Evolutionary conservation across 2,329 filamentous ascomycete species (phyloP).

Genomic region (Diplodia intermedia): DNA sequence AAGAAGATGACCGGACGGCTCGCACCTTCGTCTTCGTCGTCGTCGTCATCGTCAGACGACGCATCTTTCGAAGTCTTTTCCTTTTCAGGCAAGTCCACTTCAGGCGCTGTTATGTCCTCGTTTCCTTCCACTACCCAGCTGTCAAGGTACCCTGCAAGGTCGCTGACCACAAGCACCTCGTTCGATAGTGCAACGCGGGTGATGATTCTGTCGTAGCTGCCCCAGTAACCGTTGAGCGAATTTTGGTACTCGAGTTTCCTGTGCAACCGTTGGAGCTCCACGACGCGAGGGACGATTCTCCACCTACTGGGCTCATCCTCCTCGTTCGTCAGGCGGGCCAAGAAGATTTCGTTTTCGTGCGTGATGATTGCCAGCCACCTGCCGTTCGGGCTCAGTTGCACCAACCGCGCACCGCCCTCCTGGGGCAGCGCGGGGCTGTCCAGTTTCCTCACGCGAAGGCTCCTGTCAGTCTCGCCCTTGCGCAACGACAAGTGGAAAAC

Average conservation of each 20-base stretch:
- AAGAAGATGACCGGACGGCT: conserved; percentile 58
- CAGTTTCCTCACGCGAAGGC: conserved; percentile 74
- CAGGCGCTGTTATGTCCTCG: conserved; percentile 56
- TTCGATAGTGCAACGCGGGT: conserved; percentile 78
- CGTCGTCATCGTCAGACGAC: conserved; percentile 43
- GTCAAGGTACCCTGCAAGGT: conserved; percentile 85
- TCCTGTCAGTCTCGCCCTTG: conserved; percentile 60
- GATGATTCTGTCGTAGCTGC: conserved; percentile 78
- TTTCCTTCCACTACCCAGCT: conserved; percentile 76
- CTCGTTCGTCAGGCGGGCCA: conserved; percentile 57
- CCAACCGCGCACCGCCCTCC: conserved; percentile 66
- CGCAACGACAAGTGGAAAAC: conserved; percentile 71
- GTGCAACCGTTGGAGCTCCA: conserved; percentile 50
- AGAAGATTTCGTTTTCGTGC: conserved; percentile 53
- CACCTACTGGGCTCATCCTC: conserved; percentile 48
- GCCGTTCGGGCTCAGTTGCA: conserved; percentile 73
- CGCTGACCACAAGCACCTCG: conserved; percentile 76
- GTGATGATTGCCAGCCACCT: conserved; percentile 69
- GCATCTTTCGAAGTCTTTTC: conserved; percentile 33
- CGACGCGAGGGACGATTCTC: conserved; percentile 46
- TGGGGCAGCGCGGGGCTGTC: conserved; percentile 64
- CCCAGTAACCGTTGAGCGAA: conserved; percentile 68
- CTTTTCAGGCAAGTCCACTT: conserved; percentile 45
- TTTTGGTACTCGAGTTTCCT: conserved; percentile 40
- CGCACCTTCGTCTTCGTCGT: conserved; percentile 59